Evolutionary conservation across 148 eudicot species (phyloP).

Genomic region (Cornus kousa): DNA sequence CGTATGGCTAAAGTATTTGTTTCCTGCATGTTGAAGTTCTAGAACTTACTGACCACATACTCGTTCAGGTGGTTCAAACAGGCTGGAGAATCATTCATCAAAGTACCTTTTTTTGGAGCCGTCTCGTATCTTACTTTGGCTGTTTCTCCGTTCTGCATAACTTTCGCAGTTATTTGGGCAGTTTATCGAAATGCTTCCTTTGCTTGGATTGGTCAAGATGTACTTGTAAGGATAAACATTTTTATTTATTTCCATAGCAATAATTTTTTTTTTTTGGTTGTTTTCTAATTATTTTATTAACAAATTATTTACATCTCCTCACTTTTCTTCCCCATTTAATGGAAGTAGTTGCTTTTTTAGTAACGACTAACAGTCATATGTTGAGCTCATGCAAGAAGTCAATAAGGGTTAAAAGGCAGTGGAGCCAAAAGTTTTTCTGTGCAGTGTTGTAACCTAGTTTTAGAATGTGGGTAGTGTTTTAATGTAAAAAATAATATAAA

Average conservation of each 20-base stretch:
- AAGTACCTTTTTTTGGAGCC: conserved; percentile 77
- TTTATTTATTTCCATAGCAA: neutral
- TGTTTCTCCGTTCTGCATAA: conserved; percentile 80
- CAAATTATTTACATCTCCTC: neutral
- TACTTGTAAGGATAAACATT: conserved; percentile 64
- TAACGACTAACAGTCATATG: neutral
- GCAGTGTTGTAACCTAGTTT: neutral
- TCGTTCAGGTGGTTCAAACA: conserved; percentile 61
- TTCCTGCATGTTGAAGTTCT: neutral
- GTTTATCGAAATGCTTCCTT: conserved; percentile 46
- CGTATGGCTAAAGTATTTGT: neutral
- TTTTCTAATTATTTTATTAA: neutral
- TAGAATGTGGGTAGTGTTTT: neutral
- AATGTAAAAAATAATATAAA: too few species aligned
- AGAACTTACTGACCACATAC: neutral
- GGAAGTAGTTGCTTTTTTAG: neutral
- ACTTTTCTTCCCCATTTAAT: neutral
- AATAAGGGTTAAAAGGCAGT: neutral
- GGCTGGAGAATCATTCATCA: conserved; percentile 51
- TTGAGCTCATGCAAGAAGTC: neutral
- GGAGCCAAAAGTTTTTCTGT: neutral
- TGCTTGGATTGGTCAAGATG: conserved; percentile 94
- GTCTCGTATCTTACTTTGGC: conserved; percentile 72
- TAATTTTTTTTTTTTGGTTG: neutral
- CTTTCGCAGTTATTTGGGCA: conserved; percentile 74